A percentile compares a stretch with the other conserved stretches of the same genome.
Conservation (phyloP, 768 basidiomycete species). For the Clavaria fumosa region DNA sequence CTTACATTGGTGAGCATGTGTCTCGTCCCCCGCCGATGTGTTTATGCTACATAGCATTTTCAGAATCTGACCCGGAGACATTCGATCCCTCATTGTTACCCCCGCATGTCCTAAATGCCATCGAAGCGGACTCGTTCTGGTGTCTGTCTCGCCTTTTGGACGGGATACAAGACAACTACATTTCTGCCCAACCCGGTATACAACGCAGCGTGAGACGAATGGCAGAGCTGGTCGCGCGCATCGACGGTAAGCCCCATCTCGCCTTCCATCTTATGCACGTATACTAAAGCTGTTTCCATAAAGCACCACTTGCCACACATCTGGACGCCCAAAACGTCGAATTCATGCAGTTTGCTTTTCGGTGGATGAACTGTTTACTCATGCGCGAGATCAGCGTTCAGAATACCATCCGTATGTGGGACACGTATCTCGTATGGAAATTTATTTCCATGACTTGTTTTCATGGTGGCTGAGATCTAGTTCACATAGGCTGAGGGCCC, state of each 20-base stretch:
- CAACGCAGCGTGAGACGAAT: constrained; percentile 86
- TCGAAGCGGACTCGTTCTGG: constrained; percentile 98
- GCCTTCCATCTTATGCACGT: not conserved
- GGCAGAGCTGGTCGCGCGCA: constrained; percentile 82
- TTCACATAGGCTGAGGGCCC: constrained; percentile 74
- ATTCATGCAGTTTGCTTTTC: constrained; percentile 99
- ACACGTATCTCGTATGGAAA: constrained; percentile 80
- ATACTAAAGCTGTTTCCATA: constrained; percentile 2
- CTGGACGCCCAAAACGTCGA: constrained; percentile 86
- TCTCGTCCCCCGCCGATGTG: constrained; percentile 3
- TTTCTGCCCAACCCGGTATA: constrained; percentile 91
- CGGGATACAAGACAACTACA: constrained; percentile 98
- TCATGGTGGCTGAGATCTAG: constrained; percentile 3
- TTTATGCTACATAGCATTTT: constrained; percentile 3
- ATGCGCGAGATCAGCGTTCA: constrained; percentile 97
- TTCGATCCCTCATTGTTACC: constrained; percentile 75
- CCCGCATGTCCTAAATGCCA: constrained; percentile 52
- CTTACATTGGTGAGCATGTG: constrained; percentile 64
- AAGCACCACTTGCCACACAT: constrained; percentile 79
- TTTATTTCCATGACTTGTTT: not conserved
- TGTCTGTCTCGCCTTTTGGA: constrained; percentile 89
- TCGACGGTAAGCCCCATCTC: constrained; percentile 44
- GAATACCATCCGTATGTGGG: constrained; percentile 99
- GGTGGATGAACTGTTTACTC: constrained; percentile 98
- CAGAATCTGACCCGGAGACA: constrained; percentile 82